Base-by-base conservation (phyloP, 257 asterid species). In the Nicotiana undulata region DNA sequence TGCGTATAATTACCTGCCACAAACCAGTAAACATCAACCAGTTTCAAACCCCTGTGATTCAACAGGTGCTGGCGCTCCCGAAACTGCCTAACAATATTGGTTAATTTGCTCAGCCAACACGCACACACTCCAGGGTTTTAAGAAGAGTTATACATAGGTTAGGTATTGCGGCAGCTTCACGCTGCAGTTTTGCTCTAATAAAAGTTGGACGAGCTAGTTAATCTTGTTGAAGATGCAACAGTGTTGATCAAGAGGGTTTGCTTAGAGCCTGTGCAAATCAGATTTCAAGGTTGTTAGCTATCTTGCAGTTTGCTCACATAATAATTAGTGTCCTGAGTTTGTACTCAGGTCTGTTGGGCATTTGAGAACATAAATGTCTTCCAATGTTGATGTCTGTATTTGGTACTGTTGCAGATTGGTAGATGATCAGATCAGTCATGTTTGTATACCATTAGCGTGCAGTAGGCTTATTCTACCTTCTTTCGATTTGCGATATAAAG, bases 1-100 rank as follows among this genome's bases (percentile, higher is more conserved):
- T 82, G 91, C 90, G 44, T 89, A 89, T 84, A 59, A 90, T 0
- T 87, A 70, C 87, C 78, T 85, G 83, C 89, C 95, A 63, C 85
- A 75, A 53, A 40, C 86, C 49, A 76, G 83, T 85, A 87, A 82
- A 75, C 78, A 61, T 78, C 76, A 40, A 10, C 67, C 82, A 9
- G 5, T 56, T n/a, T 84, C 81, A 9, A 82, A 16, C 44, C 1
- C 78, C 24, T 24, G 32, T 74, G 78, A 49, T 24, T 74, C 78
- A 49, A 24, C 78, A 24, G 59, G 61, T 74, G 9, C 24, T 74
- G 61, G 44, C 44, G 15, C 78, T 49, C 40, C 49, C 24, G 11
- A 24, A 74, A 72, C 61, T 49, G 60, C 24, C 16, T 72, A 24
- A 74, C 77, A 46, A 46, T 16, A 49, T 49, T 70, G 7, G 37